Percentiles rank a stretch among this genome's conserved stretches.
These are phyloP conservation scores for Didymella sp. DNA, from an alignment of 2,329 filamentous ascomycete genomes.

Conservation along the genomic window DNA sequence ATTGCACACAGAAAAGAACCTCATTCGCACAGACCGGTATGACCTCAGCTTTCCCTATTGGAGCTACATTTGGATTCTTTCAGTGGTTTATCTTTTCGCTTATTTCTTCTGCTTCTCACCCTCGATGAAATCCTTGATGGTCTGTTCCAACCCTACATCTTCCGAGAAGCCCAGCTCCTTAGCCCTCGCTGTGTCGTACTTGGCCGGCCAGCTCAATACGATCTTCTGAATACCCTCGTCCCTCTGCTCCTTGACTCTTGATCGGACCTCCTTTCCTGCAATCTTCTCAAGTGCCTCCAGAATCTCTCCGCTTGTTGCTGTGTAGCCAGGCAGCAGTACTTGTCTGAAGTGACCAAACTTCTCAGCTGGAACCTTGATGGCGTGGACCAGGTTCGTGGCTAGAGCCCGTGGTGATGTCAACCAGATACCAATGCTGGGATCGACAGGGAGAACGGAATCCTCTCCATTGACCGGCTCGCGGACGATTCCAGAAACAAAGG, in stretches of 20 bases:
- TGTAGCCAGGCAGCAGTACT: conserved; percentile 62
- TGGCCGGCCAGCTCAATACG: conserved; percentile 63
- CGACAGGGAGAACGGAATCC: conserved; percentile 60
- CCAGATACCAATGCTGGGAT: conserved; percentile 62
- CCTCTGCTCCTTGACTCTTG: conserved; percentile 60
- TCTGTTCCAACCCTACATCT: conserved; percentile 58
- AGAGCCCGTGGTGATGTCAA: conserved; percentile 63
- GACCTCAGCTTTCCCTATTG: too few species aligned
- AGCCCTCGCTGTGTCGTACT: conserved; percentile 64
- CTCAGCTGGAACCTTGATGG: conserved; percentile 58
- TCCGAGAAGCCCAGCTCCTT: conserved; percentile 59
- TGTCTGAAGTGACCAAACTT: conserved; percentile 60
- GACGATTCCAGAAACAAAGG: conserved; percentile 69
- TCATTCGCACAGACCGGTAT: too few species aligned
- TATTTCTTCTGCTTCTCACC: conserved; percentile 32
- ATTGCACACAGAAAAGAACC: too few species aligned
- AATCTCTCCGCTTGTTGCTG: conserved; percentile 63
- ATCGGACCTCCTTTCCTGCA: conserved; percentile 60
- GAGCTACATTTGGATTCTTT: background rate
- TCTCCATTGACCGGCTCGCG: conserved; percentile 66
- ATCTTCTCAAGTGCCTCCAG: conserved; percentile 63
- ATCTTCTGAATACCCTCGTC: conserved; percentile 60
- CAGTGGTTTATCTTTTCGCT: background rate
- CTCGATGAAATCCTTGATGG: conserved; percentile 55
- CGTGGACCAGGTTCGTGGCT: conserved; percentile 62